Conservation (phyloP, 148 eudicot genomes). For the Talinum fruticosum region DNA sequence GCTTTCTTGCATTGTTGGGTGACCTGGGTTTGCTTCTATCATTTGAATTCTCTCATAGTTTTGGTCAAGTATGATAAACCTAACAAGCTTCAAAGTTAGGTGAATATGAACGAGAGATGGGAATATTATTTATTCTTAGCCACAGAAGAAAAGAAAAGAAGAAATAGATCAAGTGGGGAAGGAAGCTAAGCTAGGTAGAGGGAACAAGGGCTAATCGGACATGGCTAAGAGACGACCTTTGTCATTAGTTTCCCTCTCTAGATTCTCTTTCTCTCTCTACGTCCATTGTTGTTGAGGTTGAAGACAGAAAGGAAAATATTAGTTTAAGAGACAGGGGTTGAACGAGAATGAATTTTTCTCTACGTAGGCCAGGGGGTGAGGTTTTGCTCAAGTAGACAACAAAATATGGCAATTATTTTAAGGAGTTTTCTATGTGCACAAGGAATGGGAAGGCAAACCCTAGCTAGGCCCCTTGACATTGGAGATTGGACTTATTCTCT, state of each 20-base stretch:
- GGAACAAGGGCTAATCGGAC: slow-evolving; percentile 1
- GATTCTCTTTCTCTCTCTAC: slow-evolving; percentile 14
- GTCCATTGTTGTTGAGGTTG: slow-evolving; percentile 1
- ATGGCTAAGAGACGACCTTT: slow-evolving; percentile 19
- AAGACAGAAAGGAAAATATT: slow-evolving; percentile 24
- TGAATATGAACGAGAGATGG: slow-evolving; percentile 10
- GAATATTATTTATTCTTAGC: not conserved
- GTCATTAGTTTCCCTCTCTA: not conserved
- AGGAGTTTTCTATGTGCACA: not conserved
- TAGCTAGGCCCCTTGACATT: slow-evolving; percentile 30
- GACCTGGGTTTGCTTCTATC: not conserved
- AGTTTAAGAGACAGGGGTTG: slow-evolving; percentile 22
- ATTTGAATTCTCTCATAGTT: not conserved
- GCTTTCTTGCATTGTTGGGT: slow-evolving; percentile 34
- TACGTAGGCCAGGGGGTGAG: not conserved
- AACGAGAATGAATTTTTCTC: slow-evolving; percentile 1
- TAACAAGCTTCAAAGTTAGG: slow-evolving; percentile 10
- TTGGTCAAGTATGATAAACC: slow-evolving; percentile 12
- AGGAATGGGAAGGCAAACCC: slow-evolving; percentile 31
- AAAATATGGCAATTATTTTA: not conserved
- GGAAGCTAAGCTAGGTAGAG: not conserved
- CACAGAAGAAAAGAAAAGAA: not conserved
- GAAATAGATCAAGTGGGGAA: slow-evolving; percentile 11
- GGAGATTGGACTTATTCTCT: slow-evolving; percentile 12
- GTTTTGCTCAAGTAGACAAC: not conserved